These are phyloP conservation scores for Nigrospora sphaerica DNA, from an alignment of 2,329 filamentous ascomycete genomes.

Conservation along the genomic window DNA sequence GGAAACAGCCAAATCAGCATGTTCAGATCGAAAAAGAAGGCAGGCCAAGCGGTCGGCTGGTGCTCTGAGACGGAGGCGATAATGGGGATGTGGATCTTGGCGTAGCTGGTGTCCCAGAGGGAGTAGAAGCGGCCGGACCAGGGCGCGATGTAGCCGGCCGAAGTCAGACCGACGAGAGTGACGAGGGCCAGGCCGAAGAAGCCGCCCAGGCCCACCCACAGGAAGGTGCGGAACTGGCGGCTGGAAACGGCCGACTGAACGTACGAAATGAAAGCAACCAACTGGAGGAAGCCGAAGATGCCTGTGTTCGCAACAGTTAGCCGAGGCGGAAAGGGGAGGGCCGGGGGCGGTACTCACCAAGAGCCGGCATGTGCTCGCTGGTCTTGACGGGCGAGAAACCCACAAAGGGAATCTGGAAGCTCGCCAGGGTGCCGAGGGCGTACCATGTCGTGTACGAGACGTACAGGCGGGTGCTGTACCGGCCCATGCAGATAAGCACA, in stretches of 20 bases:
- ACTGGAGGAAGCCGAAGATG: constrained; percentile 90
- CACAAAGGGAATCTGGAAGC: constrained; percentile 99
- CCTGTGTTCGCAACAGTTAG: constrained; percentile 38
- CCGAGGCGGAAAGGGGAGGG: background rate
- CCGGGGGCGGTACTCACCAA: constrained; percentile 53
- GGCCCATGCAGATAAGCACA: constrained; percentile 91
- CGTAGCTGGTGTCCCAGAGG: constrained; percentile 96
- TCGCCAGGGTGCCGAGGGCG: constrained; percentile 87
- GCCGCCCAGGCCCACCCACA: constrained; percentile 66
- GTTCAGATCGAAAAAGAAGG: constrained; percentile 98
- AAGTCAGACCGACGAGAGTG: constrained; percentile 78
- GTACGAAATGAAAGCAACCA: constrained; percentile 88
- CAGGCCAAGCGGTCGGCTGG: constrained; percentile 96
- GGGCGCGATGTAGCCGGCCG: constrained; percentile 86
- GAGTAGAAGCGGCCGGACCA: constrained; percentile 99
- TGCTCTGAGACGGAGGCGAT: constrained; percentile 99
- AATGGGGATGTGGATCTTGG: constrained; percentile 98
- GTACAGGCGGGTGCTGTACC: constrained; percentile 89
- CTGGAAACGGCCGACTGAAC: constrained; percentile 81
- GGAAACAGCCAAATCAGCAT: constrained; percentile 99
- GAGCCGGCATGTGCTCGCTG: constrained; percentile 96
- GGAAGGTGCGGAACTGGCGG: constrained; percentile 89
- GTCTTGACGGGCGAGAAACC: constrained; percentile 94
- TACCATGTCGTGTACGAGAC: constrained; percentile 99
- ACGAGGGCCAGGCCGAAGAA: constrained; percentile 60